Conservation (phyloP, 306 rosid genomes). For the Vigna unguiculata region DNA sequence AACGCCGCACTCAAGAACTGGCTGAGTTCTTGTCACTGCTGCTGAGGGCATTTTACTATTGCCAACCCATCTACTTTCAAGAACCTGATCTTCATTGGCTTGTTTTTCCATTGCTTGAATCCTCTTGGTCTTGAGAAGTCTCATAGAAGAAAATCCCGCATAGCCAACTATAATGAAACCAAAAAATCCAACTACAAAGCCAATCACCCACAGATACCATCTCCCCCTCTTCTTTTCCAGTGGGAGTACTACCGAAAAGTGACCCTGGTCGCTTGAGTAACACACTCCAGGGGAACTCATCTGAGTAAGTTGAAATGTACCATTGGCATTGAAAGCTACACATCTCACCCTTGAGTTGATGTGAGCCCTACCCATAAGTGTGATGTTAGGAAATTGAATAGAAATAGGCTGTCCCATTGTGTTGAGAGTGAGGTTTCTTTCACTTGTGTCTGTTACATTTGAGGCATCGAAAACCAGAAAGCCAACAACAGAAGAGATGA, state of each 20-base stretch:
- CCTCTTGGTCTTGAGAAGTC: constrained; percentile 62
- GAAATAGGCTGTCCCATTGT: constrained; percentile 68
- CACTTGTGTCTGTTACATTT: constrained; percentile 50
- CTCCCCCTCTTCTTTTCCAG: constrained; percentile 46
- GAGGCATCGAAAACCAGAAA: constrained; percentile 85
- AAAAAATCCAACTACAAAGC: constrained; percentile 59
- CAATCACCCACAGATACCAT: constrained; percentile 67
- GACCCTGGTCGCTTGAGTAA: constrained; percentile 62
- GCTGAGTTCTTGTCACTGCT: constrained; percentile 75
- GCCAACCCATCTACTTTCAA: constrained; percentile 76
- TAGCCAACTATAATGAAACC: constrained; percentile 50
- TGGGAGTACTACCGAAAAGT: constrained; percentile 67
- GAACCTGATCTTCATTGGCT: constrained; percentile 71
- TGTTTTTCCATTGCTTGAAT: constrained; percentile 74
- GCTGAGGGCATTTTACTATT: constrained; percentile 83
- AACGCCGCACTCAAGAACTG: constrained; percentile 64
- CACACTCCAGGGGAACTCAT: constrained; percentile 64
- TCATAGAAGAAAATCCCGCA: constrained; percentile 55
- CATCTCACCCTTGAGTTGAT: constrained; percentile 57
- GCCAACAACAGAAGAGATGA: constrained; percentile 75
- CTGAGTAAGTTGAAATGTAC: constrained; percentile 56
- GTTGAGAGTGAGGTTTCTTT: constrained; percentile 58
- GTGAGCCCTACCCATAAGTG: constrained; percentile 23
- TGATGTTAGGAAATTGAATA: constrained; percentile 58
- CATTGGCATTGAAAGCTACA: constrained; percentile 60